Evolutionary conservation across 2,329 filamentous ascomycete species (phyloP), one percentile per base, ranked within the genome.

Genomic region (Beauveria sp.): DNA sequence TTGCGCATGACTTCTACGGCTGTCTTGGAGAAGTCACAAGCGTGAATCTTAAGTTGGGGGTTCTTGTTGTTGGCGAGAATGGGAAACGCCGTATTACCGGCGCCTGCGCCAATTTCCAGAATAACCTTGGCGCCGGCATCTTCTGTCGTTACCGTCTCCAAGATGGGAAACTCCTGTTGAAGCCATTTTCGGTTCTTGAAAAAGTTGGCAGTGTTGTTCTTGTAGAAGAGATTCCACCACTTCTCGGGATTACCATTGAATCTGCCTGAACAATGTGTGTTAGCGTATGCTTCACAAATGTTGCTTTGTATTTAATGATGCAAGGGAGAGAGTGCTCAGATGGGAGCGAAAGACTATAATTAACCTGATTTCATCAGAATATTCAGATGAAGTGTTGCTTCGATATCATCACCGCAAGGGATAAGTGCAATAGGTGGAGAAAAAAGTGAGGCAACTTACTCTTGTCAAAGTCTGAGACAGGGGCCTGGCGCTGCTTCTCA

Each of bases 101-200:
- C 95, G 38, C 95, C 95, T 1, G 95, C 95, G 60, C 95, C 95
- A 64, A 98, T 91, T 73, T 99, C 95, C 46, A 99, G 79, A 53
- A 99, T 76, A 9, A 87, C 84, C 62, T 86, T 81, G 26, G 82
- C 81, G 3, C 90, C 91, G 2, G 88, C 86, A 62, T 86, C 86
- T 65, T 85, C 82, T 62, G 81, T 78, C 14, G 89, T 93, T 56
- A 96, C 82, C 62, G 90, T 83, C 26, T 82, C 84, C n/a, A 99
- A 78, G 4, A 98, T 78, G 0, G 95, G 95, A 66, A 99, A 99
- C 74, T 99, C 95, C 74, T 98, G 93, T 66, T 89, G 88, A 38
- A 99, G 79, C 95, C 95, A 99, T 73, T 98, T 98, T 65, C 95
- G 85, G 72, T 99, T 90, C 77, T 99, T 99, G 85, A 99, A 99